phyloP scores from a whole-genome alignment of 345 rosid species.

The Triadica sebifera region DNA sequence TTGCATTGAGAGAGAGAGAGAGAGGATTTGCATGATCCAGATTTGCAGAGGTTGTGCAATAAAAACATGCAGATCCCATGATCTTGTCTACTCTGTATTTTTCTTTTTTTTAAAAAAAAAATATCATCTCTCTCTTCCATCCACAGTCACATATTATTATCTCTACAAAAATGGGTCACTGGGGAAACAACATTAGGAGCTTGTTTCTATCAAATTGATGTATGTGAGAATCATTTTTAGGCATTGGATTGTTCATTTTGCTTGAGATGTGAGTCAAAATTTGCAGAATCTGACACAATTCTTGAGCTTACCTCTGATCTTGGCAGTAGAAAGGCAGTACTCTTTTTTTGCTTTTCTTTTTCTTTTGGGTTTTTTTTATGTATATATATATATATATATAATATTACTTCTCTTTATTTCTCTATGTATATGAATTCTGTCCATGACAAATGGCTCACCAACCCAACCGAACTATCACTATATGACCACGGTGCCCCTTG shows the following conservation, averaged over 20 bases:
- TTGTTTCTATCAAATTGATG: conserved; percentile 7
- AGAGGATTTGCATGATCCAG: conserved; percentile 24
- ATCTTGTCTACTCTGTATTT: conserved; percentile 19
- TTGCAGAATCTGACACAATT: conserved; percentile 23
- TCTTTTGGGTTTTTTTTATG: background rate
- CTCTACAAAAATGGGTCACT: too few relatives aligned
- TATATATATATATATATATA: background rate
- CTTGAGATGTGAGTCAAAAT: background rate
- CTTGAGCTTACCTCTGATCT: background rate
- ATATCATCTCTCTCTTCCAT: too few relatives aligned
- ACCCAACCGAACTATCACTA: conserved; percentile 30
- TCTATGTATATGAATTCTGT: too few relatives aligned
- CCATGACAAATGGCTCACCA: conserved; percentile 28
- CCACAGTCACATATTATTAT: too few relatives aligned
- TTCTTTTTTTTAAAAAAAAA: conserved; percentile 7
- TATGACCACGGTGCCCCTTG: conserved; percentile 20
- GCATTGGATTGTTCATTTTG: conserved; percentile 15
- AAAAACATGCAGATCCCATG: conserved; percentile 44
- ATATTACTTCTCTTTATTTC: background rate
- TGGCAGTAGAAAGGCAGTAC: conserved; percentile 11
- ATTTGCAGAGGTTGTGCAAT: conserved; percentile 23
- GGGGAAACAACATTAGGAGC: background rate
- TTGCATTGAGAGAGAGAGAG: background rate
- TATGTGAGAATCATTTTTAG: background rate
- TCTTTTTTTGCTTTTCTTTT: conserved; percentile 7